Evolutionary conservation across 768 basidiomycete species (phyloP), one percentile per base, ranked within the genome.

Genomic region (Podaxis pistillaris): DNA sequence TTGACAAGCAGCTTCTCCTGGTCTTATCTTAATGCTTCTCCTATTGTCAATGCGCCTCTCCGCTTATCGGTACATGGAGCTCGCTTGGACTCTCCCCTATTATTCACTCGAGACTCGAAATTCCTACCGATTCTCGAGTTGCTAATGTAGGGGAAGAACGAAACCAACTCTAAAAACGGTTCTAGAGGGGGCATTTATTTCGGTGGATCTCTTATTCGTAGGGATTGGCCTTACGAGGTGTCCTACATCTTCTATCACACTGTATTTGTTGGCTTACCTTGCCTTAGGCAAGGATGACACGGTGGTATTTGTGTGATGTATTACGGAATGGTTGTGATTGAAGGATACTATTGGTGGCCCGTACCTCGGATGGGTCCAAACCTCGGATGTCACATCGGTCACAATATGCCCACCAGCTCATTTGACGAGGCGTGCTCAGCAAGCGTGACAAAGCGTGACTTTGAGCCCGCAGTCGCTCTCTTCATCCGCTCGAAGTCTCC

Each of bases 191-290:
- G 75, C 81, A 82, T 82, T 83, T 77, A 83, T 82, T 85, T 86
- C 84, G 83, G 85, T 73, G 71, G 76, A 66, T 74, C 78, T 73
- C 70, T 75, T 67, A 60, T 63, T 66, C 76, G 71, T 69, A 73
- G 67, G 69, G 50, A 28, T 72, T 67, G 80, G 78, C 84, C 85
- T 84, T 87, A 87, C 85, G 84, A 86, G 83, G 76, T 83, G 83
- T 74, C 82, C 77, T 58, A 87, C 79, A 86, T 71, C 13, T 19
- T 13, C n/a, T 8, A n/a, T 19, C 41, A 44, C 13, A 15, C n/a
- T 15, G 41, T 54, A 28, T 49, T 28, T 33, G 55, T 60, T 1
- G 7, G 12, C 50, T 61, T 3, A 33, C 28, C 36, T 17, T 11
- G n/a, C 11, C n/a, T 5, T 44, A 15, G 41, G 41, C 15, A n/a